Evolutionary conservation across 2,329 filamentous ascomycete species (phyloP).

Genomic region (Colletotrichum sp.): DNA sequence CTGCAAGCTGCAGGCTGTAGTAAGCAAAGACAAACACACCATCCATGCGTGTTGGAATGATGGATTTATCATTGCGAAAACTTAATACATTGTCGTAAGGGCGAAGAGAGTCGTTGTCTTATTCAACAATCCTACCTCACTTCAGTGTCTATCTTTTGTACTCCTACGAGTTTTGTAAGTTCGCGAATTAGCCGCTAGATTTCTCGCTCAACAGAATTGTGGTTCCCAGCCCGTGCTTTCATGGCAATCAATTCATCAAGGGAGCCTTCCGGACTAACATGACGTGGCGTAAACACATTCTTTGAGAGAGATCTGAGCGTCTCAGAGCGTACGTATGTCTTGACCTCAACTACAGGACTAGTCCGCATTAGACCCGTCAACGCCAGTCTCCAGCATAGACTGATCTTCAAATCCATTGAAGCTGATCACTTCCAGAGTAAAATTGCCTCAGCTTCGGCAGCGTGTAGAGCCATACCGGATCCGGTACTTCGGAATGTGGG

Average conservation of each 20-base stretch:
- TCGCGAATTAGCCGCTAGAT: background rate
- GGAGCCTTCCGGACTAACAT: background rate
- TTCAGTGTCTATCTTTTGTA: background rate
- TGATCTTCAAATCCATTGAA: background rate
- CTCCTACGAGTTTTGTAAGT: background rate
- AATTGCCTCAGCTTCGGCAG: background rate
- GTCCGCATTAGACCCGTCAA: background rate
- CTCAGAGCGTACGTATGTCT: background rate
- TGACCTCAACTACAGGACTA: background rate
- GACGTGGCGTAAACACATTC: background rate
- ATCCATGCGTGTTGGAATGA: rapidly evolving
- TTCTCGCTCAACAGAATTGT: background rate
- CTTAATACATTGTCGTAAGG: background rate
- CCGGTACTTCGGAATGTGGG: background rate
- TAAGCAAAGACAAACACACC: background rate
- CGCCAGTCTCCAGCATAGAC: background rate
- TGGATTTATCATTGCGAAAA: background rate
- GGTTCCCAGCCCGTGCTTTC: background rate
- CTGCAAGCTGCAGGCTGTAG: background rate
- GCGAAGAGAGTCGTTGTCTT: background rate
- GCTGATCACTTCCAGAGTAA: background rate
- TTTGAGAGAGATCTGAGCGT: background rate
- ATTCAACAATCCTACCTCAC: background rate
- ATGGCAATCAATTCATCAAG: background rate
- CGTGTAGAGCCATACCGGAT: background rate